phyloP scores from a whole-genome alignment of 2,329 filamentous ascomycete genomes.

The Trichophyton equinum region DNA sequence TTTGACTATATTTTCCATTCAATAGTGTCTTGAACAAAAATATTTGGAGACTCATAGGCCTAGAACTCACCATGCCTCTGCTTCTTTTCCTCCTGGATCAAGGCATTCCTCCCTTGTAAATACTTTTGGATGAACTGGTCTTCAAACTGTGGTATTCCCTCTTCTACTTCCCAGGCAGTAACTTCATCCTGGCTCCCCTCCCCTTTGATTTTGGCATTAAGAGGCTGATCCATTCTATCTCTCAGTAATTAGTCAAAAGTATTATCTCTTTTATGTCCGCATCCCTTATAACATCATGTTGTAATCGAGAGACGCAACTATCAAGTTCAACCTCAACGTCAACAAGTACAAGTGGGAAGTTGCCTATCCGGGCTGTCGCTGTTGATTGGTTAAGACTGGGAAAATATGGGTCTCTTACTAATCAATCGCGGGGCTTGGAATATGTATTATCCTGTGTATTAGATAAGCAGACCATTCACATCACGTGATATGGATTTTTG shows the following conservation, averaged over 20 bases:
- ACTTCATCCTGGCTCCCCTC: not conserved
- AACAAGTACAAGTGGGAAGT: too few relatives aligned
- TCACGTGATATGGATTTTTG: not conserved
- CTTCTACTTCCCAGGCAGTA: slow-evolving; percentile 25
- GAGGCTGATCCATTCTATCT: not conserved
- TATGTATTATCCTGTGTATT: not conserved
- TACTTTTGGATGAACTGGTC: slow-evolving; percentile 79
- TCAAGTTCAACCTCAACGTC: too few relatives aligned
- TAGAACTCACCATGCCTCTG: slow-evolving; percentile 55
- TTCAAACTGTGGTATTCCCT: slow-evolving; percentile 36
- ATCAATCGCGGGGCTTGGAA: not conserved
- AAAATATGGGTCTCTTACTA: too few relatives aligned
- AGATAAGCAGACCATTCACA: not conserved
- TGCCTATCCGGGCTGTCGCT: too few relatives aligned
- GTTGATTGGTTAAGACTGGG: too few relatives aligned
- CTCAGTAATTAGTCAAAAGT: too few relatives aligned
- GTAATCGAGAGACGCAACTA: too few relatives aligned
- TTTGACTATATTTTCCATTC: too few relatives aligned
- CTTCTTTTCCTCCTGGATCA: slow-evolving; percentile 70
- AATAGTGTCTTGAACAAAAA: too few relatives aligned
- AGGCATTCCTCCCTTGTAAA: slow-evolving; percentile 57
- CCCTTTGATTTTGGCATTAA: not conserved
- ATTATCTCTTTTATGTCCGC: too few relatives aligned
- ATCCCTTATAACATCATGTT: too few relatives aligned
- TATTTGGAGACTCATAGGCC: not conserved